Base-by-base conservation (phyloP, 495 filamentous ascomycete genomes). In the Aspergillus campestris region DNA sequence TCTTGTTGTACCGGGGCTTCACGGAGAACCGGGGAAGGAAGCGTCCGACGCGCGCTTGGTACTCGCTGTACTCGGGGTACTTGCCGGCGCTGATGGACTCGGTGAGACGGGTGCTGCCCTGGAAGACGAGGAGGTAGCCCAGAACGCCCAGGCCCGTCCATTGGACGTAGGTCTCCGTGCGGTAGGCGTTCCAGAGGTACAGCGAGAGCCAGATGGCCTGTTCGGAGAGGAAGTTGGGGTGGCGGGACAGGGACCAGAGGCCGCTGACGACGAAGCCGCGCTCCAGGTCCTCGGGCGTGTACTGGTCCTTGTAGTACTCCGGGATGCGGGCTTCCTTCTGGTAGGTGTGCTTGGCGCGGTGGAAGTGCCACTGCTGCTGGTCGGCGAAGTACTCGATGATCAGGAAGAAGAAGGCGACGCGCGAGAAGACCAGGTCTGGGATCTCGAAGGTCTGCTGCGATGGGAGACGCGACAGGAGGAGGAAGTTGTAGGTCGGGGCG, bases 211-310 rank as follows among this genome's bases (percentile, higher is more conserved):
- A 99, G 59, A 97, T 80, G 27, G 82, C 75, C 67, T 97, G 91
- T 64, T 99, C 94, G 33, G 87, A 85, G 27, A 83, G 78, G 58
- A 96, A 97, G 66, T 97, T 97, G 33, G 94, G 94, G 62, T 99
- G 94, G 7, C 94, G 80, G 46, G 80, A 86, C 59, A 77, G 87
- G 0, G 81, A 82, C 83, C 84, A 99, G 14, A 99, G 71, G 0
- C 94, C 94, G 3, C 73, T 80, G 31, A 88, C 83, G 38, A 86
- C 75, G 62, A 99, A 99, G 37, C 94, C 94, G 36, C 94, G 82
- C 53, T 96, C 89, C 1, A 99, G 76, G 48, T 96, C 89, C 50
- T 81, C 82, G 43, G 79, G 77, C 31, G 66, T 72, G 47, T 55
- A 71, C 18, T 61, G 57, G 40, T 58, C 60, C 58, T 71, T 70